These are phyloP conservation scores for Pythium oligandrum DNA, from an alignment of 352 stramenopile species.

Conservation along the genomic window DNA sequence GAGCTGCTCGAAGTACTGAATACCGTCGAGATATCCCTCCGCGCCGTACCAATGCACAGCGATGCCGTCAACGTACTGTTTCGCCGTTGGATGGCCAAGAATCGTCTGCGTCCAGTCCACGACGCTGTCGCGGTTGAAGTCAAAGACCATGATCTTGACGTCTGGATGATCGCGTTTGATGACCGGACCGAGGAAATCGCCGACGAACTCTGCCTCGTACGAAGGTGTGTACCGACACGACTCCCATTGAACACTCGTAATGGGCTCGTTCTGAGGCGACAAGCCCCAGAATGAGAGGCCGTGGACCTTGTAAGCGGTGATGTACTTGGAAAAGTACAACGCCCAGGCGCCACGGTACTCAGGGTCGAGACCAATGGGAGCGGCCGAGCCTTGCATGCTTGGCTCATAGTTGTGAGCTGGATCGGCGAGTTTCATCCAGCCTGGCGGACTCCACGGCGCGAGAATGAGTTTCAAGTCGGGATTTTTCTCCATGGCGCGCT, in stretches of 20 bases:
- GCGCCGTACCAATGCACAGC: constrained; percentile 87
- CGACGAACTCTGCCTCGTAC: constrained; percentile 77
- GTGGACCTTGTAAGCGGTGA: constrained; percentile 86
- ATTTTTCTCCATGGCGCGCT: constrained; percentile 51
- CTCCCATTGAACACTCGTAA: constrained; percentile 72
- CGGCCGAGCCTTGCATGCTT: constrained; percentile 55
- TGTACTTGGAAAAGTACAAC: constrained; percentile 91
- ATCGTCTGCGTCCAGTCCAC: constrained; percentile 65
- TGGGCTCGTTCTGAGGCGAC: constrained; percentile 89
- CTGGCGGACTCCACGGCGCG: constrained; percentile 85
- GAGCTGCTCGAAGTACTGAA: constrained; percentile 61
- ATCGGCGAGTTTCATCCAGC: constrained; percentile 79
- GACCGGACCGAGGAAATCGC: constrained; percentile 76
- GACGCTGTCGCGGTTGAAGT: constrained; percentile 86
- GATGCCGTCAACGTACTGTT: constrained; percentile 85
- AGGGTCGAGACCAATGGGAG: constrained; percentile 42
- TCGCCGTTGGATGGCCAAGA: constrained; percentile 53
- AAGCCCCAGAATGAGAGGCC: constrained; percentile 86
- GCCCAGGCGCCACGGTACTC: constrained; percentile 73
- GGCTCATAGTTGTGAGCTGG: constrained; percentile 36
- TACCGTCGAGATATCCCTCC: constrained; percentile 62
- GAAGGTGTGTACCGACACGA: constrained; percentile 47
- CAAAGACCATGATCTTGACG: constrained; percentile 89
- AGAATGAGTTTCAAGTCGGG: constrained; percentile 81
- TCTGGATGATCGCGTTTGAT: constrained; percentile 83